phyloP scores from a whole-genome alignment of 805 yeast species.

The Candida boleticola region DNA sequence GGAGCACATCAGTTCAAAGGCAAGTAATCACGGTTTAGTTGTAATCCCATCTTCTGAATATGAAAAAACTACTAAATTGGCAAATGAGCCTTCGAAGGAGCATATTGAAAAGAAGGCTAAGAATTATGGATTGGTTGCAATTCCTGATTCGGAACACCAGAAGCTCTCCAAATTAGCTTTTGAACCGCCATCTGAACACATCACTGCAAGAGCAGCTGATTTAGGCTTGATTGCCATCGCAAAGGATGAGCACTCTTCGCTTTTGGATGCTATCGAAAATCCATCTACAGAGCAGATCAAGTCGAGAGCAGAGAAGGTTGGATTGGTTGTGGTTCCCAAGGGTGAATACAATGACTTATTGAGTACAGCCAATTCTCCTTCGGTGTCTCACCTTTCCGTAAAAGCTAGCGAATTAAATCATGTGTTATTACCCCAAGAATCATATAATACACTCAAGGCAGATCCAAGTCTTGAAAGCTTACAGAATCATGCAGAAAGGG shows the following conservation, averaged over 20 bases:
- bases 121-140: constrained; percentile 9
- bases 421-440: constrained; percentile 2
- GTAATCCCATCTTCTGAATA: constrained; percentile 16
- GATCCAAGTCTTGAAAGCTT: constrained; percentile 7
- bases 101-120: constrained; percentile 14
- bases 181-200: constrained; percentile 13
- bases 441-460: neutral
- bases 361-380: constrained; percentile 16
- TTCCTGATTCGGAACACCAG: constrained; percentile 4
- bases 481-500: constrained; percentile 7
- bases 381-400: constrained; percentile 23
- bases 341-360: constrained; percentile 11
- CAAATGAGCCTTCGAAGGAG: constrained; percentile 9
- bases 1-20: neutral
- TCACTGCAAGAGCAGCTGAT: constrained; percentile 17
- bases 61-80: constrained; percentile 3
- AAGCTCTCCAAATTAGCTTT: constrained; percentile 9
- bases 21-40: constrained; percentile 9
- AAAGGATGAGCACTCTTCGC: neutral
- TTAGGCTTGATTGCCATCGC: constrained; percentile 9
- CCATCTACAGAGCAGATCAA: constrained; percentile 14
- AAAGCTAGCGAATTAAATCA: constrained; percentile 24
- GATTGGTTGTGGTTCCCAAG: constrained; percentile 19
- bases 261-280: constrained; percentile 2
- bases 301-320: constrained; percentile 18